phyloP scores from a whole-genome alignment of 768 basidiomycete genomes.

The Lentinula guzmanii region DNA sequence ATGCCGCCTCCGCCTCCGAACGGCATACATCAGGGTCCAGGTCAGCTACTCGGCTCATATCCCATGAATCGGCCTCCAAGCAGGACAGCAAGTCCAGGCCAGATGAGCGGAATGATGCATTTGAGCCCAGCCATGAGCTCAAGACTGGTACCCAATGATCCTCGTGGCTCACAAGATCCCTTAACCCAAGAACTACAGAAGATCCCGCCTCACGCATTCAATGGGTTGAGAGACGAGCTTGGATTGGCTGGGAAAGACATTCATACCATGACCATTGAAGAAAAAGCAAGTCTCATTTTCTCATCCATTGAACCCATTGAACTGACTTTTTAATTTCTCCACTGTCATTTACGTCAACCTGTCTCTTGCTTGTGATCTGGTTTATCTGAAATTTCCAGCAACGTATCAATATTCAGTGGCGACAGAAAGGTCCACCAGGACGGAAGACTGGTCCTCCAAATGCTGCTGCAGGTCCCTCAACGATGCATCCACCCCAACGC shows the following conservation, averaged over 20 bases:
- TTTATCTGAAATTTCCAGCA: constrained; percentile 20
- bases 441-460: constrained; percentile 25
- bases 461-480: constrained; percentile 39
- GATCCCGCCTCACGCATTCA: constrained; percentile 30
- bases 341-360: background rate
- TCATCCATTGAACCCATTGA: background rate
- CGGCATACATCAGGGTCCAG: constrained; percentile 23
- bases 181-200: constrained; percentile 36
- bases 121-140: constrained; percentile 53
- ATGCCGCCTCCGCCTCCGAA: constrained; percentile 48
- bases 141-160: constrained; percentile 32
- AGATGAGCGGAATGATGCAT: constrained; percentile 38
- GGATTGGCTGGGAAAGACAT: constrained; percentile 43
- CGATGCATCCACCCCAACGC: constrained; percentile 21
- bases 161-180: constrained; percentile 9
- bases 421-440: constrained; percentile 9
- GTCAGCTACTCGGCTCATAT: constrained; percentile 23
- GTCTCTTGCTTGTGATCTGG: background rate
- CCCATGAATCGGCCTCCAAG: constrained; percentile 49
- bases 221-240: constrained; percentile 33
- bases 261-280: constrained; percentile 32
- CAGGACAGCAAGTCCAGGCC: constrained; percentile 47
- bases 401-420: constrained; percentile 25
- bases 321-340: constrained; percentile 7
- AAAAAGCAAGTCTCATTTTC: constrained; percentile 46